Base-by-base conservation (phyloP, 1,284 basidiomycete genomes). In the Pyrrhoderma noxium region DNA sequence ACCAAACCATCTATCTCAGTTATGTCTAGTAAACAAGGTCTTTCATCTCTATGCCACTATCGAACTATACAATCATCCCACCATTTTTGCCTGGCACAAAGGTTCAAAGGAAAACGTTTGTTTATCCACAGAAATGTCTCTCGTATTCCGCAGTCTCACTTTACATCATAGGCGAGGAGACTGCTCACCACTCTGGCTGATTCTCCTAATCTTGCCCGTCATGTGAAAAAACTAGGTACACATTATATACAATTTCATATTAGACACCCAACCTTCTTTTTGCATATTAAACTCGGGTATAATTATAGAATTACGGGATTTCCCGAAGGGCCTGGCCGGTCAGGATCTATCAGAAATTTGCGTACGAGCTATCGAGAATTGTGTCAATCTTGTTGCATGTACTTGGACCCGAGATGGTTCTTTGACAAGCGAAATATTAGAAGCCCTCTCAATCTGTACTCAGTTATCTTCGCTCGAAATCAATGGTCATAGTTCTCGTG, bases 401-500 rank as follows among this genome's bases (percentile, higher is more conserved):
- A 77, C 76, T 8, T 89, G 85, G 85, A 88, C 85, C 4, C 75
- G 85, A 38, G 82, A 88, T 58, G 82, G 84, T 2, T 79, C 85
- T 2, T 66, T 89, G 22, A 78, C 70, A 37, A 75, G 77, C 2
- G 65, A 68, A 1, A 74, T 85, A 22, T 68, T 89, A 8, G 59
- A 70, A 22, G 73, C 74, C 14, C 65, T 88, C 4, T 64, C 66
- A 3, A 45, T 58, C 14, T 75, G 71, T 35, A 58, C 65, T 0
- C 57, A 65, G 1, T 65, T 88, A 7, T 58, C 64, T 25, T 76
- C 79, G 42, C 65, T 89, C 3, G 82, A 86, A 59, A 74, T 89
- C 45, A 89, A 89, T 51, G 86, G 85, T 0, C 72, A 77, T 49
- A 72, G 72, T 57, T 67, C 72, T 35, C 68, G 70, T 23, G 69